Evolutionary conservation across 805 yeast genomes (phyloP).

Genomic region (Monosporozyma yasuniensis): DNA sequence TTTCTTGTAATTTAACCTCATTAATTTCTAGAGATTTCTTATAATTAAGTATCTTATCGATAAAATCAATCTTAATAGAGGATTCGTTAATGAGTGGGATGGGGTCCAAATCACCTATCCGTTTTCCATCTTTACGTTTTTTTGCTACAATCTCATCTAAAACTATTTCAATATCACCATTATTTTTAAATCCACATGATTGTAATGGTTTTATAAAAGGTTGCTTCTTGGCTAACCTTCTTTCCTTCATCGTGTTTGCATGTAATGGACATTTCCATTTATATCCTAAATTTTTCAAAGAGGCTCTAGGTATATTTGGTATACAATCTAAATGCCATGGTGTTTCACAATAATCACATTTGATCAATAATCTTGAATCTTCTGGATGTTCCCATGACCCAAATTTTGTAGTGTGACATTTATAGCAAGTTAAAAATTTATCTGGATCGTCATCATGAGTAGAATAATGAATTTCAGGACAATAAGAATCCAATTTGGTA

Average conservation of each 20-base stretch:
- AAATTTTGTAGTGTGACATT: constrained; percentile 66
- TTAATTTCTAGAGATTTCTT: constrained; percentile 36
- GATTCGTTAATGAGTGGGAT: constrained; percentile 20
- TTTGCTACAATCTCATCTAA: constrained; percentile 34
- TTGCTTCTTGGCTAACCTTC: constrained; percentile 45
- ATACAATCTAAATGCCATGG: constrained; percentile 89
- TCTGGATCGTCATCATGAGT: constrained; percentile 44
- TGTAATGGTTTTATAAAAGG: constrained; percentile 46
- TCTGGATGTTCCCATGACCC: constrained; percentile 33
- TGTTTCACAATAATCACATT: constrained; percentile 76
- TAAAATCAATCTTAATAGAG: constrained; percentile 22
- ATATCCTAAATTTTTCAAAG: constrained; percentile 61
- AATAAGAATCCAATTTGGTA: constrained; percentile 31
- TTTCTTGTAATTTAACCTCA: constrained; percentile 27
- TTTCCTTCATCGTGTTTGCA: constrained; percentile 27
- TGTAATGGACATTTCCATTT: constrained; percentile 94
- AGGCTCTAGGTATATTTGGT: constrained; percentile 56
- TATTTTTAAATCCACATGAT: constrained; percentile 40
- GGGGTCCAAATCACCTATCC: constrained; percentile 9
- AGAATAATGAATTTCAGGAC: constrained; percentile 43
- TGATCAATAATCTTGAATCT: constrained; percentile 45
- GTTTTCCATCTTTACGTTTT: constrained; percentile 4
- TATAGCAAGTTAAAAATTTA: constrained; percentile 59
- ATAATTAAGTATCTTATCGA: constrained; percentile 22
- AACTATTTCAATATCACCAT: constrained; percentile 51